These are phyloP conservation scores for Myochromella boudieri DNA, from an alignment of 768 basidiomycete species.

Conservation along the genomic window DNA sequence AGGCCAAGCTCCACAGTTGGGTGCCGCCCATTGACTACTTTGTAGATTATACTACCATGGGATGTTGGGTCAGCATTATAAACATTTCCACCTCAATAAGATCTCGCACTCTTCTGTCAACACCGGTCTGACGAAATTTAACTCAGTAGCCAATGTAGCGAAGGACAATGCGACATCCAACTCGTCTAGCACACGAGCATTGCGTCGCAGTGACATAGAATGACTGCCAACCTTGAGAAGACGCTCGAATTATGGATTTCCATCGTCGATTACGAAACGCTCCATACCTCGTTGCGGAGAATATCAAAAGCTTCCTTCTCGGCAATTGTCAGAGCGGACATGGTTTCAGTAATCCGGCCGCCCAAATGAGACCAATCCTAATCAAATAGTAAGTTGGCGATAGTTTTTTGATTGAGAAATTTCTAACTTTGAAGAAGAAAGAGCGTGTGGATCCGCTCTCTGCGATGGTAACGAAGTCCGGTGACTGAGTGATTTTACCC, in stretches of 20 bases:
- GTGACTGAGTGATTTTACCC: slow-evolving; percentile 41
- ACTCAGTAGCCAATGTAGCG: slow-evolving; percentile 74
- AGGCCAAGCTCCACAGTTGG: slow-evolving; percentile 92
- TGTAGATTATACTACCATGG: slow-evolving; percentile 48
- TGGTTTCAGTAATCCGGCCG: slow-evolving; percentile 60
- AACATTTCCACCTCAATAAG: background rate
- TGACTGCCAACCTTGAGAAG: slow-evolving; percentile 59
- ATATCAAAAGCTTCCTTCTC: slow-evolving; percentile 76
- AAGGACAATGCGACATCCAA: slow-evolving; percentile 84
- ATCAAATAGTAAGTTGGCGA: background rate
- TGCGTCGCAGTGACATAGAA: slow-evolving; percentile 59
- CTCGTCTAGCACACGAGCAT: slow-evolving; percentile 81
- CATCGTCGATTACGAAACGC: background rate
- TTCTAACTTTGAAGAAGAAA: slow-evolving; percentile 63
- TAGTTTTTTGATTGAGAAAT: background rate
- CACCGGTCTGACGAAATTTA: slow-evolving; percentile 71
- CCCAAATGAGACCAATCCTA: slow-evolving; percentile 80
- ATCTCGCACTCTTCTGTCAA: slow-evolving; percentile 66
- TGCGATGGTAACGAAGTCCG: slow-evolving; percentile 56
- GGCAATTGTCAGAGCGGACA: slow-evolving; percentile 45
- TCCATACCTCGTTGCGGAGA: slow-evolving; percentile 62
- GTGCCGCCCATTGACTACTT: slow-evolving; percentile 82
- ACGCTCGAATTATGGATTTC: no score
- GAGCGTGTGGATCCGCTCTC: slow-evolving; percentile 65
- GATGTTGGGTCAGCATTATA: background rate